A percentile compares a stretch with the other conserved stretches of the same genome.
Conservation (phyloP, 768 basidiomycete genomes). For the Podaxis sp. region DNA sequence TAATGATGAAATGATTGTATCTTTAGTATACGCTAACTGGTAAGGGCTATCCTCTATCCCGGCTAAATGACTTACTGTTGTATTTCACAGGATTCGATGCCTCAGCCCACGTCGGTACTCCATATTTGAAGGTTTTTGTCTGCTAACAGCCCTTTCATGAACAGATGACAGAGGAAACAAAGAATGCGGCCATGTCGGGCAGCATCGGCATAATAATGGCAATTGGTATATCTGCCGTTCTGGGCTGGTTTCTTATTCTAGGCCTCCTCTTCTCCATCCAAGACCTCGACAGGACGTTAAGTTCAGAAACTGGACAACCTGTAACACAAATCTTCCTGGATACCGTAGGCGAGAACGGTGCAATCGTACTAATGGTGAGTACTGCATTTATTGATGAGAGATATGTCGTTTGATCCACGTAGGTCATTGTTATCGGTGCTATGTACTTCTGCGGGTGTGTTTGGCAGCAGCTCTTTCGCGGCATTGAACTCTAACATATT, state of each 20-base stretch:
- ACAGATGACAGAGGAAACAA: conserved; percentile 80
- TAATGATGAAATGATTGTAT: background rate
- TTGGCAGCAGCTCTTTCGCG: background rate
- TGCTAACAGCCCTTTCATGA: background rate
- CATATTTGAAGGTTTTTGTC: background rate
- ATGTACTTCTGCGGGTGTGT: conserved; percentile 75
- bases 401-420: background rate
- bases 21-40: conserved; percentile 66
- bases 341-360: conserved; percentile 71
- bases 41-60: conserved; percentile 23
- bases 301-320: conserved; percentile 60
- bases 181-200: conserved; percentile 65
- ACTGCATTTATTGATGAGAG: conserved; percentile 3
- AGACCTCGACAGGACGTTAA: conserved; percentile 56
- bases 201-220: conserved; percentile 69
- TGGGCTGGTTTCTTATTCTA: conserved; percentile 76
- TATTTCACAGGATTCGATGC: conserved; percentile 64
- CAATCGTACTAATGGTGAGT: conserved; percentile 68
- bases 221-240: conserved; percentile 67
- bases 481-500: background rate
- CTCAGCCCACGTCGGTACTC: conserved; percentile 56
- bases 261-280: conserved; percentile 79
- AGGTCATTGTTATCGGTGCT: conserved; percentile 67
- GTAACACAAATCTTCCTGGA: conserved; percentile 81
- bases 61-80: background rate